Conservation (phyloP, 2,329 filamentous ascomycete genomes). For the Fusarium beomiforme region DNA sequence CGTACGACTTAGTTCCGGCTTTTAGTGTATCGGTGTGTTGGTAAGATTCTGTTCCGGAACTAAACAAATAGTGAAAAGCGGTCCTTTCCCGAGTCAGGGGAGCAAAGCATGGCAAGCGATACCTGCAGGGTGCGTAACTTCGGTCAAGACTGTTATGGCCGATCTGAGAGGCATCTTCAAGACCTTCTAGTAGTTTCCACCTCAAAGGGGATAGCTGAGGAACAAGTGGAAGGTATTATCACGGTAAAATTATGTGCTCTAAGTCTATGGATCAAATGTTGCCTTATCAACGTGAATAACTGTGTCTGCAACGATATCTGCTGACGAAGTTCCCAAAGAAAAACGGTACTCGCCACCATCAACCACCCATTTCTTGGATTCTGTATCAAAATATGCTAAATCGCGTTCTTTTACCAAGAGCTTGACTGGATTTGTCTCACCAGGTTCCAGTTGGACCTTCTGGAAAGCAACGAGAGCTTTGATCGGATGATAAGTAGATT, state of each 20-base stretch:
- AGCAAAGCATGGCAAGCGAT: neutral
- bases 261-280: slow-evolving; percentile 3
- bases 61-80: no score
- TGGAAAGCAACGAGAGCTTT: slow-evolving; percentile 46
- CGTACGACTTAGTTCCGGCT: no score
- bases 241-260: accelerated
- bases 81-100: neutral
- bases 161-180: accelerated
- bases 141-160: neutral
- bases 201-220: neutral
- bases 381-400: slow-evolving; percentile 43
- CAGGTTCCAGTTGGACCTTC: slow-evolving; percentile 41
- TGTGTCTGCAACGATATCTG: slow-evolving; percentile 16
- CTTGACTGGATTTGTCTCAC: slow-evolving; percentile 22
- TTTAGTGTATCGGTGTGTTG: neutral
- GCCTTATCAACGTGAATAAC: neutral
- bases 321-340: slow-evolving; percentile 40
- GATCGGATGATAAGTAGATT: slow-evolving; percentile 36
- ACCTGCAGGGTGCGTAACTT: accelerated
- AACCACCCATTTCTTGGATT: slow-evolving; percentile 41
- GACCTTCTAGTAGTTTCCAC: accelerated
- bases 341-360: slow-evolving; percentile 42
- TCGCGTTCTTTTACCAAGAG: slow-evolving; percentile 38
- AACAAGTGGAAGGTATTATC: neutral
- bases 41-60: neutral